A percentile compares a stretch with the other conserved stretches of the same genome.
These are phyloP conservation scores for Fusarium oxysporum DNA, from an alignment of 2,329 filamentous ascomycete genomes.

Conservation along the genomic window DNA sequence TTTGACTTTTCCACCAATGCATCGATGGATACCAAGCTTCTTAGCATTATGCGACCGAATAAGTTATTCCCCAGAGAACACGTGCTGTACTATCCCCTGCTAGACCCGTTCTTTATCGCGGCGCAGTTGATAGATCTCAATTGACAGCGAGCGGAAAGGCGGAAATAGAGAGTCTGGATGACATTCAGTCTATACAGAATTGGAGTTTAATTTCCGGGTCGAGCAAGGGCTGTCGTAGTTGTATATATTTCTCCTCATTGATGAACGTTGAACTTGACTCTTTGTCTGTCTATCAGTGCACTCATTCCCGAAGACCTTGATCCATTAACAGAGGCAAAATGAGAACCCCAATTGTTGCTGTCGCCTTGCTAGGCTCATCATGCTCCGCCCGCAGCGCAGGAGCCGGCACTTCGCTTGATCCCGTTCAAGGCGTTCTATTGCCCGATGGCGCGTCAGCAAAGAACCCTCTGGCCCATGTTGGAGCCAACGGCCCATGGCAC, in stretches of 20 bases:
- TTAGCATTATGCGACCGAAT: conserved; percentile 18
- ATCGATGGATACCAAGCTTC: background rate
- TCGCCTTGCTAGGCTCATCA: background rate
- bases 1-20: conserved; percentile 21
- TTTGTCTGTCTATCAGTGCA: background rate
- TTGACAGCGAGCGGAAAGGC: background rate
- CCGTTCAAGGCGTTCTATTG: conserved; percentile 43
- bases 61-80: conserved; percentile 8
- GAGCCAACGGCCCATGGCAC: conserved; percentile 66
- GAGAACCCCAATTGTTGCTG: background rate
- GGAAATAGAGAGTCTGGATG: background rate
- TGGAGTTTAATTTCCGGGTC: background rate
- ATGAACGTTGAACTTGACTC: background rate
- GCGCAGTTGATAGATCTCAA: background rate
- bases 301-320: background rate
- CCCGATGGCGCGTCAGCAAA: conserved; percentile 46
- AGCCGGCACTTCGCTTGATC: conserved; percentile 42
- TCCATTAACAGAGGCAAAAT: background rate
- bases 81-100: conserved; percentile 7
- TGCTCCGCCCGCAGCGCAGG: background rate
- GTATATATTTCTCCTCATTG: background rate
- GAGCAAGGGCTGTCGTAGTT: background rate
- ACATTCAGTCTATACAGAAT: background rate
- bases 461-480: conserved; percentile 61
- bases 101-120: background rate